Percentiles rank a stretch among this genome's conserved stretches.
These are phyloP conservation scores for Trichosporon coremiiforme DNA, from an alignment of 1,284 basidiomycete species.

Conservation along the genomic window DNA sequence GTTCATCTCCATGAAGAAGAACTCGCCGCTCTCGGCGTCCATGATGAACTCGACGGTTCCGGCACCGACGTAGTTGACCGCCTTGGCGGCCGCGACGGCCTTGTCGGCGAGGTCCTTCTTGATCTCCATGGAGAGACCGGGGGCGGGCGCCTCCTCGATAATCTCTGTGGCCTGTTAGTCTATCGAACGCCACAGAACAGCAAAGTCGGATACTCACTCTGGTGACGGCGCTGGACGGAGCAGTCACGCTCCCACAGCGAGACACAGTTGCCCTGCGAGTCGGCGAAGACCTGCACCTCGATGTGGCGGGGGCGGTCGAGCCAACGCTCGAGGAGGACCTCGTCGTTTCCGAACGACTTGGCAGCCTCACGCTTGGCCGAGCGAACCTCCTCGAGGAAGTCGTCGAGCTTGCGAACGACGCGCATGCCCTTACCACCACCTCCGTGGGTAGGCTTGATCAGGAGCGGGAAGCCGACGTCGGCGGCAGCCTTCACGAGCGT, in stretches of 20 bases:
- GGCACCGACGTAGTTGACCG: constrained; percentile 85
- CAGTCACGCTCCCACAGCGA: constrained; percentile 93
- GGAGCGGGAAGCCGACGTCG: constrained; percentile 63
- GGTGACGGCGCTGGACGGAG: constrained; percentile 88
- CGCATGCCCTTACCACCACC: constrained; percentile 74
- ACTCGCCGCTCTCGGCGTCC: constrained; percentile 78
- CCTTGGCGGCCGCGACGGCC: constrained; percentile 85
- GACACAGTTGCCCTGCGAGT: constrained; percentile 72
- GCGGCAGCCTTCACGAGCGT: constrained; percentile 57
- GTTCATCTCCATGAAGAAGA: constrained; percentile 97
- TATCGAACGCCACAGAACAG: not conserved
- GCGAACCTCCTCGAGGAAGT: constrained; percentile 68
- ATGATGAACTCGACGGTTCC: constrained; percentile 94
- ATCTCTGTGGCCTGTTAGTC: constrained; percentile 41
- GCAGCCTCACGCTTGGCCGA: constrained; percentile 83
- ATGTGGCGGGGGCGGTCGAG: constrained; percentile 80
- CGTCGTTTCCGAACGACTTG: constrained; percentile 83
- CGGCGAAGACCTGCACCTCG: constrained; percentile 88
- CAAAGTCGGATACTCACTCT: constrained; percentile 62
- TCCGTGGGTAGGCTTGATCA: constrained; percentile 71
- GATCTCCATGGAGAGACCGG: constrained; percentile 73
- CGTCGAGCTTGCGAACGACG: constrained; percentile 61
- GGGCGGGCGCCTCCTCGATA: constrained; percentile 76
- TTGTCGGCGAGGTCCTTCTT: constrained; percentile 79
- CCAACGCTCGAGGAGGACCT: constrained; percentile 83